Evolutionary conservation across 495 filamentous ascomycete genomes (phyloP), one percentile per base, ranked within the genome.

Genomic region (Aspergillus heteromorphus): DNA sequence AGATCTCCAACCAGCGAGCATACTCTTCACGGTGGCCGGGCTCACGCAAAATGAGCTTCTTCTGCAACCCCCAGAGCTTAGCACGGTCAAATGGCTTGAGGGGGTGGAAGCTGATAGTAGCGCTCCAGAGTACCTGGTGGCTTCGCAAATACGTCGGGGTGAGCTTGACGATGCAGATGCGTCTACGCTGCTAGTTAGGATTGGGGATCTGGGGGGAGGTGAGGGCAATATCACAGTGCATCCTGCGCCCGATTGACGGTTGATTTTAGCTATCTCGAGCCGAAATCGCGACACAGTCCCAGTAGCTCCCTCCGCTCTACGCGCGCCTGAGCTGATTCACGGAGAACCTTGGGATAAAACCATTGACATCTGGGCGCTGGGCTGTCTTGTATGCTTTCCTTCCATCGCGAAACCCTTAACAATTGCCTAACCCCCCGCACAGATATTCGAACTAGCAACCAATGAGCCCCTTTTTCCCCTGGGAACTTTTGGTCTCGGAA

Each of bases 401-500:
- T 40, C 18, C 29, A n/a, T n/a, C n/a, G n/a, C 18, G 42, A 29
- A 34, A 42, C 49, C 21, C 40, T 53, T 31, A 54, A 29, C 17
- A 45, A 25, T 6, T 27, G 36, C 27, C 40, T 27, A 16, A 17
- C 25, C 31, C 25, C 20, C 18, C 16, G 19, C 13, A 45, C 50
- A 63, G 63, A 59, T 63, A 56, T 66, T 61, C 42, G 48, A 66
- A 42, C 53, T 66, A 13, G 58, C 60, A 36, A 66, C 60, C 38
- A 63, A 63, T 40, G 60, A 63, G 27, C 60, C 58, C 31, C 53
- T 66, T 8, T 63, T 66, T 27, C 60, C 63, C 0, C 8, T 66
- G 20, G 47, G 16, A 18, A 36, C 41, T 16, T 59, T 57, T 49
- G 57, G 60, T 43, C 49, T 48, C 42, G 49, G 58, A 14, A 5